These are phyloP conservation scores for Yamadazyma membranifaciens DNA, from an alignment of 1,139 yeast species.

Conservation along the genomic window DNA sequence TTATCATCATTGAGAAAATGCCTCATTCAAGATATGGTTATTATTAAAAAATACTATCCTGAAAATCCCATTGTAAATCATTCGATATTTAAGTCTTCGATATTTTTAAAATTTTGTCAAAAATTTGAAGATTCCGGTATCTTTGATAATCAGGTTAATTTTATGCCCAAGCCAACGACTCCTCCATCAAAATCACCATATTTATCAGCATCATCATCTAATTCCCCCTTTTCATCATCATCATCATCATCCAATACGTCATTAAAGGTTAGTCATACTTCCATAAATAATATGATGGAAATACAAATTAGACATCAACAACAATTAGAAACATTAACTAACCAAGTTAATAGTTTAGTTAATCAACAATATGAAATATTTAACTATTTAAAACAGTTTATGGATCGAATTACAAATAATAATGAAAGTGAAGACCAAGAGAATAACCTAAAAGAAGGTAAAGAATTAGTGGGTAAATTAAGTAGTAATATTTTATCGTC, in stretches of 20 bases:
- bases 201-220: constrained; percentile 5
- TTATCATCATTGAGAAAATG: constrained; percentile 23
- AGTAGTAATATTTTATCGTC: no score
- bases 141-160: constrained; percentile 6
- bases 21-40: constrained; percentile 36
- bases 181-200: background rate
- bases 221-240: background rate
- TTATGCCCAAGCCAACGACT: constrained; percentile 1
- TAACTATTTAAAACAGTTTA: constrained; percentile 1
- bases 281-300: constrained; percentile 5
- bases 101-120: constrained; percentile 22
- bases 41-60: constrained; percentile 25
- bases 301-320: constrained; percentile 14
- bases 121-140: constrained; percentile 17
- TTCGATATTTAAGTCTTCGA: constrained; percentile 25
- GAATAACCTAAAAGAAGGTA: no score
- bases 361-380: constrained; percentile 18
- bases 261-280: background rate
- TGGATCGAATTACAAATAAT: no score
- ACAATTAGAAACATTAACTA: constrained; percentile 18
- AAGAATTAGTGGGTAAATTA: no score
- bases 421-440: no score
- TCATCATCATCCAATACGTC: constrained; percentile 2
- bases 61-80: constrained; percentile 25
- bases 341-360: constrained; percentile 17